phyloP scores from a whole-genome alignment of 2,329 filamentous ascomycete genomes.

The Cadophora gregata region DNA sequence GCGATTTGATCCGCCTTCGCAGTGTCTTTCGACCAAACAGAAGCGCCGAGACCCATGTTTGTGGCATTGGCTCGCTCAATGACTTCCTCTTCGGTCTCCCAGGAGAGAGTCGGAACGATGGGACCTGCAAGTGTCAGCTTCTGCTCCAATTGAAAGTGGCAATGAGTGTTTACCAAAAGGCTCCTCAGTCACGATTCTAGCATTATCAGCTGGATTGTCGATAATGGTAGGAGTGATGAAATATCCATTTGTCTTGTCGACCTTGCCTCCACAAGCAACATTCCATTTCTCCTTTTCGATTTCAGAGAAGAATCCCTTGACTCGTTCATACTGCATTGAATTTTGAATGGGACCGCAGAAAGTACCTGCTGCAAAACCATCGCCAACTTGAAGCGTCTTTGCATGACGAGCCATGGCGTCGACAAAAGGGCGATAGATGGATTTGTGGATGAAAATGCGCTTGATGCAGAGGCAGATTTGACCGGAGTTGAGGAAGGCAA shows the following conservation, averaged over 20 bases:
- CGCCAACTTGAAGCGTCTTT: constrained; percentile 49
- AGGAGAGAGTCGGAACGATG: constrained; percentile 67
- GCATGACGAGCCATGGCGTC: constrained; percentile 53
- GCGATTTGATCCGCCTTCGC: constrained; percentile 58
- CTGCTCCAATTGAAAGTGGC: neutral
- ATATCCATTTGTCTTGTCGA: constrained; percentile 53
- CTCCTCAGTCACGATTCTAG: constrained; percentile 62
- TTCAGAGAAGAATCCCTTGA: constrained; percentile 61
- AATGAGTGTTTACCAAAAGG: constrained; percentile 55
- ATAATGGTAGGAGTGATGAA: constrained; percentile 66
- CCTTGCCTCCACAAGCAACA: constrained; percentile 53
- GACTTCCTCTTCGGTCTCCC: constrained; percentile 65
- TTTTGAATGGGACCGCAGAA: constrained; percentile 67
- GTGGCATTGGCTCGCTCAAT: constrained; percentile 59
- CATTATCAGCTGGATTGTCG: constrained; percentile 60
- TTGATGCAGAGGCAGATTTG: constrained; percentile 64
- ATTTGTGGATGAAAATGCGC: constrained; percentile 65
- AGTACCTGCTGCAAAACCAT: constrained; percentile 46
- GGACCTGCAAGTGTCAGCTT: constrained; percentile 49
- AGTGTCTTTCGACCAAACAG: constrained; percentile 62
- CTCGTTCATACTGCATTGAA: constrained; percentile 66
- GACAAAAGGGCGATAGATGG: constrained; percentile 62
- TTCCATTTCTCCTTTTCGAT: constrained; percentile 59
- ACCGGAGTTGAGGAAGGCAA: constrained; percentile 58
- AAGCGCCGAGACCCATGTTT: constrained; percentile 60